Conservation (phyloP, 2,329 filamentous ascomycete genomes). For the Cytospora mali region DNA sequence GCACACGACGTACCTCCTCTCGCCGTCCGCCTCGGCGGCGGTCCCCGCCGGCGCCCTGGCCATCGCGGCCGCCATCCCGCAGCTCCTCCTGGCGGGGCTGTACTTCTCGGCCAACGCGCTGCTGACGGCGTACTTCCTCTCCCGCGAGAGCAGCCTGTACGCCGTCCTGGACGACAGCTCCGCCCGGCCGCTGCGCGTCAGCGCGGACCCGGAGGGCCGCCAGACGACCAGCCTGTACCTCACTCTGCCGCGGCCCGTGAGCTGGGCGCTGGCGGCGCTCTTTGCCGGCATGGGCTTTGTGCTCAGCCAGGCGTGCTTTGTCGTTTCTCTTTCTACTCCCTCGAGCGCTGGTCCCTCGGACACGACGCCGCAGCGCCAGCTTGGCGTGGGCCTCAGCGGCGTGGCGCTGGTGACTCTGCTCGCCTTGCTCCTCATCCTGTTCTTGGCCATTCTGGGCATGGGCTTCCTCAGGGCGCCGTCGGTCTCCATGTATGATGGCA, state of each 20-base stretch:
- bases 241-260: conserved; percentile 51
- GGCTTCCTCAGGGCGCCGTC: conserved; percentile 45
- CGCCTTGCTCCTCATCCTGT: conserved; percentile 42
- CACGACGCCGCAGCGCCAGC: conserved; percentile 26
- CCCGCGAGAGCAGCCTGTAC: conserved; percentile 53
- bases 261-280: conserved; percentile 47
- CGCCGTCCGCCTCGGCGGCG: conserved; percentile 32
- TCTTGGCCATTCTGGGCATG: conserved; percentile 40
- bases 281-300: conserved; percentile 50
- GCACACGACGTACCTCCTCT: conserved; percentile 38
- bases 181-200: conserved; percentile 47
- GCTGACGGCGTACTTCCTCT: conserved; percentile 51
- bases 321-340: conserved; percentile 31
- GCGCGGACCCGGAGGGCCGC: conserved; percentile 44
- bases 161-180: conserved; percentile 30
- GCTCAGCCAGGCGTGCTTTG: conserved; percentile 49
- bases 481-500: conserved; percentile 40
- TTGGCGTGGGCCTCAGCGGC: conserved; percentile 47
- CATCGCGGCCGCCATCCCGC: conserved; percentile 50
- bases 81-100: conserved; percentile 50
- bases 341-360: conserved; percentile 18
- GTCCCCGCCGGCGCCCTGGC: conserved; percentile 34
- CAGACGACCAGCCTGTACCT: conserved; percentile 53
- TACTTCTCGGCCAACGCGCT: conserved; percentile 53
- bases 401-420: conserved; percentile 47